Base-by-base conservation (phyloP, 768 basidiomycete species). In the Termitomyces sp. region DNA sequence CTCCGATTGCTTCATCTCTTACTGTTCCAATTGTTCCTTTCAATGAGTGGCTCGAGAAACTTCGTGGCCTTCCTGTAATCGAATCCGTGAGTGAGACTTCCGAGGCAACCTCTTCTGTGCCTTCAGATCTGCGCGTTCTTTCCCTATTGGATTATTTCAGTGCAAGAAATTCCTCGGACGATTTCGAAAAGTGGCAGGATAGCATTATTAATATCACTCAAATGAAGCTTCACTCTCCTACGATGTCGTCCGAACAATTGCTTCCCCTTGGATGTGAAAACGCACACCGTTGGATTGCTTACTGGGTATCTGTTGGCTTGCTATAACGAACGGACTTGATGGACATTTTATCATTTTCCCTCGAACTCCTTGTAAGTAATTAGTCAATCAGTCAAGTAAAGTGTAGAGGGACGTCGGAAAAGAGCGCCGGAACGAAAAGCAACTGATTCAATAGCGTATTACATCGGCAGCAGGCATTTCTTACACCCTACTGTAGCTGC, bases 211-310 rank as follows among this genome's bases (percentile, higher is more conserved):
- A 55, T 6, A 43, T 34, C 3, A 21, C 38, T 12, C 43, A 35
- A 28, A 48, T 38, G 15, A 45, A 24, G 17, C 24, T 12, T 8
- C 19, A 55, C 19, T 49, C 47, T 40, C 24, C 37, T 30, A 26
- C 21, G 28, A 44, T 53, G 40, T 47, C 54, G 19, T 41, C n/a
- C 2, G 26, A 19, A 35, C 45, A 50, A n/a, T 35, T 55, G 6
- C 28, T 19, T n/a, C 38, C 54, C 1, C 41, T 60, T 6, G 53
- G 53, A 17, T 37, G 28, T 22, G 19, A 28, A 3, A 53, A 60
- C 34, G 57, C 42, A 24, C 34, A 24, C 17, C 44, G 37, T 10
- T 60, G 59, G 59, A 6, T 44, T 3, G 45, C 52, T 7, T 60
- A 58, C 32, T 60, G 59, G 59, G 32, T 6, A 12, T 55, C 54